A percentile compares a stretch with the other conserved stretches of the same genome.
Conservation (phyloP, 1,284 basidiomycete species). For the Stygiomarasmius scandens region DNA sequence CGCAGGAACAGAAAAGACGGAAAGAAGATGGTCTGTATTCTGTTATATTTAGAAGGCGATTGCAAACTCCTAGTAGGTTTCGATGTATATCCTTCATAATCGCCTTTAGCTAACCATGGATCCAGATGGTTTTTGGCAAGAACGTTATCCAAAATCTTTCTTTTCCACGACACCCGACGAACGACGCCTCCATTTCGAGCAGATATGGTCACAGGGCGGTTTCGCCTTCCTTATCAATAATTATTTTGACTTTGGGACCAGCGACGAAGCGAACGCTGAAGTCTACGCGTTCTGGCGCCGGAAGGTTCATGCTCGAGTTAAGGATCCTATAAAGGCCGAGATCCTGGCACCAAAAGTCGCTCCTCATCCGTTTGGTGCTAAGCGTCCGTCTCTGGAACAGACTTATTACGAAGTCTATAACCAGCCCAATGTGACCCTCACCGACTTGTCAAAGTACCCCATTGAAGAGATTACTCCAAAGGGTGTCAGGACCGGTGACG, state of each 20-base stretch:
- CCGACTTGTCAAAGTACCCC: constrained; percentile 25
- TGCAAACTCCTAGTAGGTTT: constrained; percentile 23
- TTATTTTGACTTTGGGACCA: constrained; percentile 16
- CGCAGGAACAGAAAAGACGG: constrained; percentile 17
- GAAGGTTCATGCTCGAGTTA: constrained; percentile 8
- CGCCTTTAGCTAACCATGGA: neutral
- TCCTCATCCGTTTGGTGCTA: constrained; percentile 14
- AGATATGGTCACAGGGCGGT: constrained; percentile 24
- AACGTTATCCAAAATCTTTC: constrained; percentile 12
- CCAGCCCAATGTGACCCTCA: constrained; percentile 25
- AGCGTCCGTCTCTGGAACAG: constrained; percentile 13
- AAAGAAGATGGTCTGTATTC: constrained; percentile 22
- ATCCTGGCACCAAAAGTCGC: constrained; percentile 9
- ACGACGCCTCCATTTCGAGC: constrained; percentile 21
- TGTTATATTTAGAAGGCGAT: constrained; percentile 19
- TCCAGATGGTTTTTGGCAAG: constrained; percentile 20
- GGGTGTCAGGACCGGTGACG: constrained; percentile 23
- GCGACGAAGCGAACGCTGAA: constrained; percentile 10
- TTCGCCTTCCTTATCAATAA: constrained; percentile 22
- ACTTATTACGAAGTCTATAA: constrained; percentile 23
- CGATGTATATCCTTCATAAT: neutral
- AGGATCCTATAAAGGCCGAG: constrained; percentile 1
- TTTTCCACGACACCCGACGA: constrained; percentile 22
- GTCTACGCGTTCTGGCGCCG: constrained; percentile 13
- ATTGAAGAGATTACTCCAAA: constrained; percentile 22